Evolutionary conservation across 129 eudicot genomes (phyloP).

Genomic region (Silybum marianum): DNA sequence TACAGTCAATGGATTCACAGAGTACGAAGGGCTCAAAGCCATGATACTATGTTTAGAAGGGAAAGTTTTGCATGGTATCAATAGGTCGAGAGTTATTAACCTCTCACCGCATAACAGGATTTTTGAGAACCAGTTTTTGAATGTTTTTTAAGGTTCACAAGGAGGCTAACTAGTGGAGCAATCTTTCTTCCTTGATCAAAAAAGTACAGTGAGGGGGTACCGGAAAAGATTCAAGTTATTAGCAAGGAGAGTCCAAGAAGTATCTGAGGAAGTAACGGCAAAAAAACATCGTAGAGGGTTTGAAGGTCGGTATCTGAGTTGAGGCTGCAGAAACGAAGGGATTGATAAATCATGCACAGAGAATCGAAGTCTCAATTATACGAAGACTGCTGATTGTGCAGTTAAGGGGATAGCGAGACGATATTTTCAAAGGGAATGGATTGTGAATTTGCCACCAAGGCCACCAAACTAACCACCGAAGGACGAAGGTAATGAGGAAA

Average conservation of each 20-base stretch:
- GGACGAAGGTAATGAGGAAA: neutral
- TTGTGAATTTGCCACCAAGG: neutral
- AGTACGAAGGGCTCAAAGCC: neutral
- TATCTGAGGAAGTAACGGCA: neutral
- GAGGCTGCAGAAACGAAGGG: neutral
- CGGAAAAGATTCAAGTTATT: neutral
- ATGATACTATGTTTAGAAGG: neutral
- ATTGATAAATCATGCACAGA: neutral
- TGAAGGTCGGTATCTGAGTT: neutral
- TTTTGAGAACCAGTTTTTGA: neutral
- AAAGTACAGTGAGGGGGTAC: neutral
- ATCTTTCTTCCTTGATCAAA: neutral
- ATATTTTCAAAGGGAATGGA: neutral
- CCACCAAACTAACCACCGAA: neutral
- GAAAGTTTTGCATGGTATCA: neutral
- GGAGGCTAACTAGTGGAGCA: neutral
- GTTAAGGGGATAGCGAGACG: neutral
- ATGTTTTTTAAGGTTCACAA: neutral
- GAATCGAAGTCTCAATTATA: neutral
- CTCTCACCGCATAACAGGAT: neutral
- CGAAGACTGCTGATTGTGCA: neutral
- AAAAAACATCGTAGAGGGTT: neutral
- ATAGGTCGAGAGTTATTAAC: neutral
- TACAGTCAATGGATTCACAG: neutral
- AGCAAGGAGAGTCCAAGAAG: neutral